Evolutionary conservation across 192 early-diverging fungal genomes (phyloP), one percentile per base, ranked within the genome.

Genomic region (Mortierella hygrophila): DNA sequence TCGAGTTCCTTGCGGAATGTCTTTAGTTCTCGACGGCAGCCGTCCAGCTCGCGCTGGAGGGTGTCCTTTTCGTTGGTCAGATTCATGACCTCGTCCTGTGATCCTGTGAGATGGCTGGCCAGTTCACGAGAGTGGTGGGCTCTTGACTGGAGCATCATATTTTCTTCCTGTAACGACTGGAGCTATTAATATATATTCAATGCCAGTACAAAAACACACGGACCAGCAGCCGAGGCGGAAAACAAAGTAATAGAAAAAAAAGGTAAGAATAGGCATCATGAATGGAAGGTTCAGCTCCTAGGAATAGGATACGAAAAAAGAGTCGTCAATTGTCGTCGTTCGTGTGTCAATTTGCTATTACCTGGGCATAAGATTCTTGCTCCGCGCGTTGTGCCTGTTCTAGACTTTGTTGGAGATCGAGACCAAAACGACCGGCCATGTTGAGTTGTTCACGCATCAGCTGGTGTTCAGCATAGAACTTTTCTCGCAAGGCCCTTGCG

Each of bases 1-100:
- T 93, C 92, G 40, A 93, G 82, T 72, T 93, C 92, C 65, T 81
- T 92, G 38, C 91, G 90, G 75, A 92, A 93, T 41, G 79, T 74
- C 60, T 88, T 89, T n/a, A 93, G 74, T 68, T 93, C 92, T 29
- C 88, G 83, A 60, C 90, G 78, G 38, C 91, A 91, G 46, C 81
- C 85, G 37, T 91, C 90, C 8, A 93, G 78, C 72, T 93, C 91
- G 13, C 89, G 80, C 55, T 89, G 89, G 15, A 93, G 84, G 21
- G 88, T 89, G 10, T 80, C 79, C 15, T 89, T 91, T 49, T 92
- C 89, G 47, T 89, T 90, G 11, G 84, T 80, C 32, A 90, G 69
- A 6, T 82, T 76, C 71, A 81, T 76, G 35, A 88, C 80, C 72
- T 90, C 86, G 21, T 90, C 80, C 57, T 90, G 86, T 29, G 82